Conservation (phyloP, 2,329 filamentous ascomycete genomes). For the Beauveria australis region DNA sequence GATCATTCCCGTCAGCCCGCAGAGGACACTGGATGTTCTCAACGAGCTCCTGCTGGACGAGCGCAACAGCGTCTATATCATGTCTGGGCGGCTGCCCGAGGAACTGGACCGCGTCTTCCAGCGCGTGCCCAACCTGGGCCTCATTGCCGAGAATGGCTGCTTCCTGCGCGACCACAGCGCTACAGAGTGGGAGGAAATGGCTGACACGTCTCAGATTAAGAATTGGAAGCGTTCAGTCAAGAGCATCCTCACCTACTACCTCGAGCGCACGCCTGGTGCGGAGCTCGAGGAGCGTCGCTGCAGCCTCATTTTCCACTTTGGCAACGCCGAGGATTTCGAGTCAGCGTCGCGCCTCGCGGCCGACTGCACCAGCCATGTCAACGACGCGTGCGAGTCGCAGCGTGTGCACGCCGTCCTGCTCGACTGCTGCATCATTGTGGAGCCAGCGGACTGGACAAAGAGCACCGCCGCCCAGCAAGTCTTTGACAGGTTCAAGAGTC, state of each 20-base stretch:
- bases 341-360: constrained; percentile 71
- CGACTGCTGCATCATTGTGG: constrained; percentile 74
- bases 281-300: constrained; percentile 88
- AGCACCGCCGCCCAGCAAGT: constrained; percentile 71
- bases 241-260: constrained; percentile 79
- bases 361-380: constrained; percentile 91
- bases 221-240: constrained; percentile 80
- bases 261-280: constrained; percentile 80
- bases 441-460: constrained; percentile 82
- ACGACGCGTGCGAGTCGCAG: constrained; percentile 80
- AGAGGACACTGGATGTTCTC: constrained; percentile 74
- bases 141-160: constrained; percentile 92
- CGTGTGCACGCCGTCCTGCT: constrained; percentile 75
- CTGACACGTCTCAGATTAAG: constrained; percentile 59
- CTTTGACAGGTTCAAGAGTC: constrained; percentile 48
- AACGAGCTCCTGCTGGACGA: constrained; percentile 74
- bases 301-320: constrained; percentile 85
- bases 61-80: constrained; percentile 83
- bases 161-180: constrained; percentile 68
- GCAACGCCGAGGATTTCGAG: constrained; percentile 68
- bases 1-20: constrained; percentile 75
- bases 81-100: constrained; percentile 81
- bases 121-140: constrained; percentile 70
- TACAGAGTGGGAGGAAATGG: constrained; percentile 69
- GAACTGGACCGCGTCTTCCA: constrained; percentile 83